Percentiles rank a stretch among this genome's conserved stretches.
These are phyloP conservation scores for Nitzschia sp. DNA, from an alignment of 108 stramenopile species.

Conservation along the genomic window DNA sequence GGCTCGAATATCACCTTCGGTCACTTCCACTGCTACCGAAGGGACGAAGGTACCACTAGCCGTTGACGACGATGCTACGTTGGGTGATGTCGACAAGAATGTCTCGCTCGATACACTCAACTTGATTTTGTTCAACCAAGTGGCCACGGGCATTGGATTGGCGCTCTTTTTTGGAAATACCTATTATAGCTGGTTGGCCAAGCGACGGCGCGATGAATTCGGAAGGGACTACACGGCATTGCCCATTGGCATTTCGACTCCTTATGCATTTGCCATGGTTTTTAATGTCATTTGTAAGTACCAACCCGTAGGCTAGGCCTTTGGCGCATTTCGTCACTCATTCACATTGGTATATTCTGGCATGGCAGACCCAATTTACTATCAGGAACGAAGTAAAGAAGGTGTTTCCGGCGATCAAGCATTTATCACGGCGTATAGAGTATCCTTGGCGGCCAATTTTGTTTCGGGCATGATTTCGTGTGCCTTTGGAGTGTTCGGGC, in stretches of 20 bases:
- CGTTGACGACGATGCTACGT: not conserved
- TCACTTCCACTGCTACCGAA: not conserved
- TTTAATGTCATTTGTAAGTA: conserved; percentile 46
- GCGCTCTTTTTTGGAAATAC: conserved; percentile 52
- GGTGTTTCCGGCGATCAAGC: conserved; percentile 15
- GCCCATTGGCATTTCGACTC: conserved; percentile 65
- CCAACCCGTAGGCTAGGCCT: too few species aligned
- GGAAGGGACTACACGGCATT: conserved; percentile 40
- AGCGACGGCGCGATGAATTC: conserved; percentile 25
- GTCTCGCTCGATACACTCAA: not conserved
- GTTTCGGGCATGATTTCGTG: conserved; percentile 49
- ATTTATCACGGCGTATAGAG: conserved; percentile 37
- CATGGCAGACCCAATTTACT: conserved; percentile 13
- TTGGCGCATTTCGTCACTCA: too few species aligned
- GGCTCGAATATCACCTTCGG: not conserved
- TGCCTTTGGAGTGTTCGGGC: conserved; percentile 27
- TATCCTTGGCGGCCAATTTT: conserved; percentile 61
- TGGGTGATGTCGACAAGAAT: not conserved
- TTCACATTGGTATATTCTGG: too few species aligned
- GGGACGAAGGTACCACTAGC: conserved; percentile 19
- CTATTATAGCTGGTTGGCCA: conserved; percentile 48
- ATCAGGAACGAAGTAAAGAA: not conserved
- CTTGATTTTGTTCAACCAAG: conserved; percentile 41
- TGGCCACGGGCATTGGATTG: conserved; percentile 57
- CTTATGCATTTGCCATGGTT: conserved; percentile 59